phyloP scores from a whole-genome alignment of 2,329 filamentous ascomycete genomes.

The Ascochyta clinopodiicola region DNA sequence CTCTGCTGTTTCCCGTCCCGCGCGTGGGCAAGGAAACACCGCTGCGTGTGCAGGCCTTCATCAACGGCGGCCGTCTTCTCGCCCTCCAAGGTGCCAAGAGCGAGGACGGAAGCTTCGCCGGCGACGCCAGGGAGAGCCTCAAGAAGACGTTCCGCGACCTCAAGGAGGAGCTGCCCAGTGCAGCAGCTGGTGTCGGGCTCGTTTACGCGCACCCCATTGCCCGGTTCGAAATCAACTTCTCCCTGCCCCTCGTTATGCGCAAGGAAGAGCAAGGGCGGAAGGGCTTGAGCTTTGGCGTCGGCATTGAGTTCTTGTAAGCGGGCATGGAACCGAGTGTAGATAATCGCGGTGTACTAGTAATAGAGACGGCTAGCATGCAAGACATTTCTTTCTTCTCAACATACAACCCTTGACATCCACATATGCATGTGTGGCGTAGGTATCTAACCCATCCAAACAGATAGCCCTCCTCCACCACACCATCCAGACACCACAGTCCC shows the following conservation, averaged over 20 bases:
- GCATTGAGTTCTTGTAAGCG: slow-evolving; percentile 86
- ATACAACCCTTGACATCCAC: background rate
- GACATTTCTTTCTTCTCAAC: background rate
- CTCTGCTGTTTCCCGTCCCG: slow-evolving; percentile 84
- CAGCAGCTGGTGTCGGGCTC: slow-evolving; percentile 85
- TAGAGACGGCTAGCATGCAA: slow-evolving; percentile 7
- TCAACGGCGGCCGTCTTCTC: slow-evolving; percentile 86
- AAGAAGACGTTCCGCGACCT: slow-evolving; percentile 61
- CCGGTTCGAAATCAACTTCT: slow-evolving; percentile 95
- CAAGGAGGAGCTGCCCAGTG: slow-evolving; percentile 77
- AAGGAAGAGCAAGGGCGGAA: slow-evolving; percentile 88
- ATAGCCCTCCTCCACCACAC: too few relatives aligned
- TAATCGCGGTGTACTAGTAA: slow-evolving; percentile 16
- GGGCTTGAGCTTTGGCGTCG: slow-evolving; percentile 92
- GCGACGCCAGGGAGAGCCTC: slow-evolving; percentile 50
- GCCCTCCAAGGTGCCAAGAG: slow-evolving; percentile 65
- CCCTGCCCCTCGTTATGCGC: slow-evolving; percentile 80
- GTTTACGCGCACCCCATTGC: slow-evolving; percentile 96
- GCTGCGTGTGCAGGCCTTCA: slow-evolving; percentile 85
- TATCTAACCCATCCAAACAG: too few relatives aligned
- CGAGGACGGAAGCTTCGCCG: slow-evolving; percentile 53
- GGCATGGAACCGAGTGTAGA: background rate
- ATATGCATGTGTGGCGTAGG: too few relatives aligned
- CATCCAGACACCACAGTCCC: too few relatives aligned
- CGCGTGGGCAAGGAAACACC: slow-evolving; percentile 81